Conservation (phyloP, 192 early-diverging fungal species). For the Chytriomyces confervae region DNA sequence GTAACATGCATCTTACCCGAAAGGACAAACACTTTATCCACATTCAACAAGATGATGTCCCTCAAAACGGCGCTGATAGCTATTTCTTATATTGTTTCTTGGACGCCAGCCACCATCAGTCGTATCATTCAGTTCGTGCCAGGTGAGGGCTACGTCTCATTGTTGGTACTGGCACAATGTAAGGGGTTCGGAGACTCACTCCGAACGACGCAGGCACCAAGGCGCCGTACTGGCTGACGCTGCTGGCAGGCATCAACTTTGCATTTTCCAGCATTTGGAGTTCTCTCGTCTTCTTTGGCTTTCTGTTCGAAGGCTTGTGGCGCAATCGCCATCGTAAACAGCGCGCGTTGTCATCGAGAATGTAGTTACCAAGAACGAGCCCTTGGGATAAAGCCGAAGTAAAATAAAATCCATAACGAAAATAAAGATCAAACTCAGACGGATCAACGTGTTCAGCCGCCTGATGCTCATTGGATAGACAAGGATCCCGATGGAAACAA, state of each 20-base stretch:
- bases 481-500: too few relatives aligned
- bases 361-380: too few relatives aligned
- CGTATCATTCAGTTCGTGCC: neutral
- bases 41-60: conserved; percentile 9
- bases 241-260: neutral
- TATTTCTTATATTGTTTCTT: conserved; percentile 3
- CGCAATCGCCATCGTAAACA: too few relatives aligned
- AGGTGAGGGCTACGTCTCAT: neutral
- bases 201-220: too few relatives aligned
- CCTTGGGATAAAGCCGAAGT: too few relatives aligned
- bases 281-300: neutral
- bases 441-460: too few relatives aligned
- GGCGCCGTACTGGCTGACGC: conserved; percentile 3
- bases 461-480: too few relatives aligned
- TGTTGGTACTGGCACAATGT: too few relatives aligned
- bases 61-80: neutral
- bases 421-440: too few relatives aligned
- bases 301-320: neutral
- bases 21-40: neutral
- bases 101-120: conserved; percentile 8
- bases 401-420: too few relatives aligned
- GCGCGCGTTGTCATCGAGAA: too few relatives aligned
- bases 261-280: conserved; percentile 16
- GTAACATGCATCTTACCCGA: neutral
- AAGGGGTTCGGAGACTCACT: too few relatives aligned